Evolutionary conservation across 1,139 yeast species (phyloP), one percentile per base, ranked within the genome.

Genomic region (Suzukiozyma palmioleophila): DNA sequence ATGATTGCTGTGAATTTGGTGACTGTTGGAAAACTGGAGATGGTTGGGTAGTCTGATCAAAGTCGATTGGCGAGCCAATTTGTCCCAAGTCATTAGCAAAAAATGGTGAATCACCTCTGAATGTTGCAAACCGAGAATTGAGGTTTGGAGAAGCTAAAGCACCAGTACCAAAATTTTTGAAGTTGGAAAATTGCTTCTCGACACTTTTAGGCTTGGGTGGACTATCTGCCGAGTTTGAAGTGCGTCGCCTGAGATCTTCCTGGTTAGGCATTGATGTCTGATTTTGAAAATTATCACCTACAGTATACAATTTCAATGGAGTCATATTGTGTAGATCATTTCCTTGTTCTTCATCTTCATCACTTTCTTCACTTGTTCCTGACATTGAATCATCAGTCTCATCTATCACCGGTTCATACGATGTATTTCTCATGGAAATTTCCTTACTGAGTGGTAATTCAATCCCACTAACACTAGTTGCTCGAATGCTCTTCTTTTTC

Each of bases 381-480:
- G 47, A 39, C 5, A 39, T 45, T 8, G 45, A 42, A 21, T 44
- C 43, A 8, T 39, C 36, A n/a, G 31, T 31, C 3, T 36, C 43
- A 9, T 43, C 47, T 34, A 35, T 8, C 27, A 40, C 35, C 36
- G 41, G 26, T 39, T 63, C 36, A 48, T 42, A 3, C 50, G 53
- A 36, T 44, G 45, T 39, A 35, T 30, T 33, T 26, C 14, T 33
- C 24, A 25, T 26, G 24, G 26, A 14, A 22, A 46, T 50, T 7
- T 47, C 53, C 4, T 39, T 42, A 21, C 45, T 43, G 15, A 45
- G 44, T 9, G 59, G 44, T 7, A 48, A 33, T 24, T 65, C 71
- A 39, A 45, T 57, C 2, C 73, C 72, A 44, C 61, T 59, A 1
- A 69, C 74, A 49, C 75, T 70, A 1, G 75, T 69, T 3, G 74